Conservation (phyloP, 257 asterid species). For the Nicotiana undulata region DNA sequence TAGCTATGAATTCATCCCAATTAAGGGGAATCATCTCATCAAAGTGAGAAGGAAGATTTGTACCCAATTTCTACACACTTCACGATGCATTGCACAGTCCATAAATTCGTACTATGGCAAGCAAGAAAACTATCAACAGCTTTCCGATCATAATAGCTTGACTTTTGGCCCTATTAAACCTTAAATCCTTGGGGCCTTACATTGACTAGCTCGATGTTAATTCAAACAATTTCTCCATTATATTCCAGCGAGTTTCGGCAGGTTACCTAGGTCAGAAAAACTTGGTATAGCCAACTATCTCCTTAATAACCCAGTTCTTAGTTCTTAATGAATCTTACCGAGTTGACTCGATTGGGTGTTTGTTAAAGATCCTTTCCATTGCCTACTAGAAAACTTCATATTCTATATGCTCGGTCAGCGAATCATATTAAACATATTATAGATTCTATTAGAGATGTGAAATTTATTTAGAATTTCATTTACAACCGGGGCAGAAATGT, state of each 20-base stretch:
- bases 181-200: too few species aligned
- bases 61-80: too few species aligned
- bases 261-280: constrained; percentile 33
- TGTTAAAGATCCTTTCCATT: constrained; percentile 39
- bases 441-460: constrained; percentile 40
- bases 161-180: too few species aligned
- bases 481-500: too few species aligned
- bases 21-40: too few species aligned
- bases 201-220: constrained; percentile 43
- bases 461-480: constrained; percentile 27
- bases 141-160: too few species aligned
- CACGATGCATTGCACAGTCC: too few species aligned
- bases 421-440: constrained; percentile 50
- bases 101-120: too few species aligned
- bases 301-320: constrained; percentile 54
- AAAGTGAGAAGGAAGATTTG: too few species aligned
- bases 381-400: constrained; percentile 58
- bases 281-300: constrained; percentile 40
- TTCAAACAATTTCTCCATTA: constrained; percentile 49
- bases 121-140: too few species aligned
- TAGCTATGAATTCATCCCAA: too few species aligned
- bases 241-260: constrained; percentile 48
- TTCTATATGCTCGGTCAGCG: constrained; percentile 19
- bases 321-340: constrained; percentile 44
- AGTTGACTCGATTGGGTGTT: constrained; percentile 42